Evolutionary conservation across 2,329 filamentous ascomycete genomes (phyloP).

Genomic region (Pseudogymnoascus sp.): DNA sequence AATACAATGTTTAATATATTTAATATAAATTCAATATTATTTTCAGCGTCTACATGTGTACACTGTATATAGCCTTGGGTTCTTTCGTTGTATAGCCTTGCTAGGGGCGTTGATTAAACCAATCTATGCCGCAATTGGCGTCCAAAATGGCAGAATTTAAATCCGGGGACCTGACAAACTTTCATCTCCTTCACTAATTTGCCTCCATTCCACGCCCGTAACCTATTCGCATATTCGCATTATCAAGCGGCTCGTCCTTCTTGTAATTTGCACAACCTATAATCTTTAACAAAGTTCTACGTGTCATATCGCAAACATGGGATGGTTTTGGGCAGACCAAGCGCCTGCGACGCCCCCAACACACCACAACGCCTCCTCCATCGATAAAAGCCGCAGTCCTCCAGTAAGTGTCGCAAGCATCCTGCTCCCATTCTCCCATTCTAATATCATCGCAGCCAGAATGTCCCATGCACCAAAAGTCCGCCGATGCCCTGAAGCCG

Average conservation of each 20-base stretch:
- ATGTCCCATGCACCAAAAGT: constrained; percentile 60
- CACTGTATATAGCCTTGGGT: constrained; percentile 9
- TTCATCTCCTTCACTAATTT: not conserved
- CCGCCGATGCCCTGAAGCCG: constrained; percentile 25
- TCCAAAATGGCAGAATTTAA: not conserved
- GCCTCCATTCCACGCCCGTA: not conserved
- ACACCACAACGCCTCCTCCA: constrained; percentile 21
- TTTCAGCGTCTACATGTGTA: not conserved
- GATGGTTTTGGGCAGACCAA: constrained; percentile 56
- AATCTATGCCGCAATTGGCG: constrained; percentile 16
- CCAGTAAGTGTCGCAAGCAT: constrained; percentile 10
- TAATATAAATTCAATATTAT: not conserved
- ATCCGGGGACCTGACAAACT: constrained; percentile 9
- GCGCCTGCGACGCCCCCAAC: constrained; percentile 26
- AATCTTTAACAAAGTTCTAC: not conserved
- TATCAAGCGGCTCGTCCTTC: not conserved
- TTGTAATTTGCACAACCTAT: not conserved
- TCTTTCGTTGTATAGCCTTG: constrained; percentile 23
- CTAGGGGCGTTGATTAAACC: constrained; percentile 14
- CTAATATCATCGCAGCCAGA: constrained; percentile 40
- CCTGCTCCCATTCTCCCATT: not conserved
- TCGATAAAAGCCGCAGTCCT: not conserved
- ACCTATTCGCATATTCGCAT: not conserved
- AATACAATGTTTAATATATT: constrained; percentile 1
- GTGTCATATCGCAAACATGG: constrained; percentile 35